A percentile compares a stretch with the other conserved stretches of the same genome.
Evolutionary conservation across 2,329 filamentous ascomycete species (phyloP).

Genomic region (Calonectria multiphialidica): DNA sequence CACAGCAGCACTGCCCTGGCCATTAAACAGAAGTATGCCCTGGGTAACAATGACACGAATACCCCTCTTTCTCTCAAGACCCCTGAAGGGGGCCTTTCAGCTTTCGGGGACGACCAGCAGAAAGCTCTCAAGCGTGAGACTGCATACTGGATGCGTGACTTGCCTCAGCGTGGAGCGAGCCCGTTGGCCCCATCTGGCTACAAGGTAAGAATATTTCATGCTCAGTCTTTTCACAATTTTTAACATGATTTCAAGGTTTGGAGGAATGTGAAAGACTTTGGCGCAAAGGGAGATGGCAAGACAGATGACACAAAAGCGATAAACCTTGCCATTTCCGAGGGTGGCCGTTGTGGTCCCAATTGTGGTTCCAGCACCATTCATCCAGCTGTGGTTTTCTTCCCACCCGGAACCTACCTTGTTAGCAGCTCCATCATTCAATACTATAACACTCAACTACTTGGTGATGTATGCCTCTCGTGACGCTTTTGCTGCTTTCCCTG

Average conservation of each 20-base stretch:
- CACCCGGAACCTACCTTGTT: slow-evolving; percentile 88
- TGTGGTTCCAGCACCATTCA: slow-evolving; percentile 88
- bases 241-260: slow-evolving; percentile 75
- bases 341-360: slow-evolving; percentile 80
- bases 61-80: too few species aligned
- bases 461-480: slow-evolving; percentile 72
- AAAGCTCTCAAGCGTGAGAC: too few species aligned
- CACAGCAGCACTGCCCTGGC: too few species aligned
- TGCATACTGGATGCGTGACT: neutral
- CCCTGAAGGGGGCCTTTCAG: too few species aligned
- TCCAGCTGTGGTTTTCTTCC: slow-evolving; percentile 93
- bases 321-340: slow-evolving; percentile 84
- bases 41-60: neutral
- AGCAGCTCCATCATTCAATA: slow-evolving; percentile 83
- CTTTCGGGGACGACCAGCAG: too few species aligned
- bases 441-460: slow-evolving; percentile 95
- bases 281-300: slow-evolving; percentile 74
- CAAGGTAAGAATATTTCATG: neutral
- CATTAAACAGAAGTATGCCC: too few species aligned
- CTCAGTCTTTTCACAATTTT: neutral
- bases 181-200: neutral
- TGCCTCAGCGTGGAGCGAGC: neutral
- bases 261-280: slow-evolving; percentile 82
- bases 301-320: slow-evolving; percentile 92
- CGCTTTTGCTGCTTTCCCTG: too few species aligned